Conservation (phyloP, 257 asterid species). For the Rubia yunnanensis region DNA sequence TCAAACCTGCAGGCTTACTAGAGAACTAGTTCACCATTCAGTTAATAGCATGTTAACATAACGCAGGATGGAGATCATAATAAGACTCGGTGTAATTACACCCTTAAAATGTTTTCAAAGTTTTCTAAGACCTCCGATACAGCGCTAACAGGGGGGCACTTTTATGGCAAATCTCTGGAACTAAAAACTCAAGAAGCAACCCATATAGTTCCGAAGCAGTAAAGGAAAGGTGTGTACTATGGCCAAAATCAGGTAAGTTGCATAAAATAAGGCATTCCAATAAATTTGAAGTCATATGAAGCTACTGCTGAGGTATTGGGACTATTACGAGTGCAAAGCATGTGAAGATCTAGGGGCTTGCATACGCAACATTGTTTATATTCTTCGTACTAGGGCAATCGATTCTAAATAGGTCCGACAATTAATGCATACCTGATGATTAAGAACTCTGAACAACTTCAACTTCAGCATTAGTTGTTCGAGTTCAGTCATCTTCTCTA, state of each 20-base stretch:
- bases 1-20: neutral
- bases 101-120: too few species aligned
- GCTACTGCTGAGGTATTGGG: too few species aligned
- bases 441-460: constrained; percentile 54
- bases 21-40: neutral
- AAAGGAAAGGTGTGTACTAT: too few species aligned
- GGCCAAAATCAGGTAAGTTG: too few species aligned
- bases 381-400: neutral
- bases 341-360: neutral
- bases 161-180: neutral
- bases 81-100: neutral
- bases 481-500: constrained; percentile 49
- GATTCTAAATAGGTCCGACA: neutral
- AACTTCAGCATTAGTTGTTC: constrained; percentile 55
- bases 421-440: constrained; percentile 45
- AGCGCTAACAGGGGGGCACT: neutral
- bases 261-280: too few species aligned
- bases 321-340: too few species aligned
- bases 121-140: neutral
- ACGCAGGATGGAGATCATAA: neutral
- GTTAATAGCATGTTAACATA: neutral
- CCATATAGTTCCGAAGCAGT: too few species aligned
- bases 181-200: too few species aligned
- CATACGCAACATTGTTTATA: neutral
- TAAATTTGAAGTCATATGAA: too few species aligned